Percentiles rank a stretch among this genome's conserved stretches.
Conservation (phyloP, 257 asterid genomes). For the Paraleonurus japonicus region DNA sequence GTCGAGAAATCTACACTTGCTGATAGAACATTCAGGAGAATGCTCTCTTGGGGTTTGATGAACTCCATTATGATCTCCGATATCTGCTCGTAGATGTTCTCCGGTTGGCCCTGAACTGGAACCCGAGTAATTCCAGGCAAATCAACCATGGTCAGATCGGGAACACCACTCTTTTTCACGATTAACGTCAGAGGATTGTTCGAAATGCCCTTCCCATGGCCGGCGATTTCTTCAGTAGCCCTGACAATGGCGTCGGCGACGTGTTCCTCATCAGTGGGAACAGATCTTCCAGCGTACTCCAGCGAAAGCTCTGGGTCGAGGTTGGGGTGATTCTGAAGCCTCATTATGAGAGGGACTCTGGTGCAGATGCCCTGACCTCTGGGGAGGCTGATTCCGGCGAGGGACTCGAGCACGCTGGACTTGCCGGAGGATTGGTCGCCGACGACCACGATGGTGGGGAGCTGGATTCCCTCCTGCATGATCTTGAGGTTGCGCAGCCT, state of each 20-base stretch:
- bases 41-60: slow-evolving; percentile 42
- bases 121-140: slow-evolving; percentile 45
- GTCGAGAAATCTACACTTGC: slow-evolving; percentile 39
- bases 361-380: slow-evolving; percentile 46
- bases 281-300: slow-evolving; percentile 22
- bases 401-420: slow-evolving; percentile 41
- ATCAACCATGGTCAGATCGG: slow-evolving; percentile 42
- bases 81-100: slow-evolving; percentile 41
- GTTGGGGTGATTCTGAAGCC: slow-evolving; percentile 21
- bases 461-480: slow-evolving; percentile 52
- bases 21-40: slow-evolving; percentile 36
- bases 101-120: slow-evolving; percentile 42
- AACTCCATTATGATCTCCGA: slow-evolving; percentile 28
- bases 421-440: slow-evolving; percentile 42
- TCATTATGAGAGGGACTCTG: slow-evolving; percentile 40
- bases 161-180: slow-evolving; percentile 35
- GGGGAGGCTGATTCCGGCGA: slow-evolving; percentile 36
- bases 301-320: slow-evolving; percentile 23
- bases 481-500: slow-evolving; percentile 42
- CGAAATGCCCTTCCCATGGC: slow-evolving; percentile 38
- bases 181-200: slow-evolving; percentile 28
- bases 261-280: slow-evolving; percentile 26
- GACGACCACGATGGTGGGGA: slow-evolving; percentile 47
- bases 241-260: slow-evolving; percentile 12
- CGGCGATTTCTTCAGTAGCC: slow-evolving; percentile 36